Evolutionary conservation across 257 asterid genomes (phyloP), one percentile per base, ranked within the genome.

Genomic region (Hygrophila difformis): DNA sequence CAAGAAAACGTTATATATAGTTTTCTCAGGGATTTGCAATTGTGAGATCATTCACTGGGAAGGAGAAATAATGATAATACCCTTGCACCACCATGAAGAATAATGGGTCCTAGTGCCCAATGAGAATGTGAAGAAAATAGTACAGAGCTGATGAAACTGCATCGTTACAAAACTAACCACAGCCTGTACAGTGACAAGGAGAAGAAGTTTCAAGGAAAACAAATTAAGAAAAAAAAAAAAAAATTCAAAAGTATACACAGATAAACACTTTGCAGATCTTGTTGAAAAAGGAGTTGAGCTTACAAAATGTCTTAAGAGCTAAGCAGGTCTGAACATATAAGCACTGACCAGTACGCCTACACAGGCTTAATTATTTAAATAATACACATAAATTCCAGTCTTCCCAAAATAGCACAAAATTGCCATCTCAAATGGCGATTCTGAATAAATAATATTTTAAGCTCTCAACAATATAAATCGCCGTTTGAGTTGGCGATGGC

Each of bases 41-140:
- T 6, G 28, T 37, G 36, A 55, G 29, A 53, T 21, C 28, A 33
- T 42, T 44, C 36, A 49, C 16, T 59, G 56, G 45, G 38, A 52
- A 64, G 39, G 68, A 48, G 16, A 35, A 62, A 47, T 12, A 33
- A 17, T 12, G 35, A 49, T 51, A 76, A 53, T 73, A 89, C 97
- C 74, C 84, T 70, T 5, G 94, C 93, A 13, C 93, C 93, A 29
- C 94, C 94, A 37, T 80, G 94, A 45, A 84, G 59, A 51, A 84
- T 53, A 84, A 61, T 84, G 94, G 62, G 70, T 76, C 67, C 80
- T 84, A n/a, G 94, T 84, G 55, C 94, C 94, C 8, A 84, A 83
- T 43, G 93, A 77, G 62, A 84, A 84, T 8, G 94, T 84, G 44
- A 74, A 84, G 79, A 84, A 80, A 53, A 84, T 79, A 21, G 93